phyloP scores from a whole-genome alignment of 1,284 basidiomycete species.

The Marasmius fiardii region DNA sequence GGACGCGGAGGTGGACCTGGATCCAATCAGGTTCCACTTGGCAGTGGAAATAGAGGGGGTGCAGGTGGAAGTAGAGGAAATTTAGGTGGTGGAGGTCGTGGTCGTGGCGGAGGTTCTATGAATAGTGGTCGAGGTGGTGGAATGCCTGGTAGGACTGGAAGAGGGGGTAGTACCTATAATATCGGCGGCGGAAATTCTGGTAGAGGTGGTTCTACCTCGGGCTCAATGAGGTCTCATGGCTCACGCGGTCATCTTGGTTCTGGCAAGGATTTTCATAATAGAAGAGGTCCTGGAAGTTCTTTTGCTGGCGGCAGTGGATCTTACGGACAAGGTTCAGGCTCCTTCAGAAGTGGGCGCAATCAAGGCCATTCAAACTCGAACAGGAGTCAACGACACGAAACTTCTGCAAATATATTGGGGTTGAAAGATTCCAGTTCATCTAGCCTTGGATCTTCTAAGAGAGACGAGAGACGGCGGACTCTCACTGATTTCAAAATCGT shows the following conservation, averaged over 20 bases:
- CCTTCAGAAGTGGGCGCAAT: slow-evolving; percentile 38
- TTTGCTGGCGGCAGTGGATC: slow-evolving; percentile 43
- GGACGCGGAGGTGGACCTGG: slow-evolving; percentile 42
- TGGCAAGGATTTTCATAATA: slow-evolving; percentile 54
- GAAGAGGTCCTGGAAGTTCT: slow-evolving; percentile 58
- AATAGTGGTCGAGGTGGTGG: slow-evolving; percentile 21
- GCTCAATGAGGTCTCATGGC: slow-evolving; percentile 27
- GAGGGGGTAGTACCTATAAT: not conserved
- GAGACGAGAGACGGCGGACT: slow-evolving; percentile 79
- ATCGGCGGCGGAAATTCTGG: slow-evolving; percentile 13
- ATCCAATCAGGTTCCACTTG: slow-evolving; percentile 34
- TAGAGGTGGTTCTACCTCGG: slow-evolving; percentile 20
- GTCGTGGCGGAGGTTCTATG: slow-evolving; percentile 29
- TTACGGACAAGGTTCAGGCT: slow-evolving; percentile 34
- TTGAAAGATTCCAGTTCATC: slow-evolving; percentile 40
- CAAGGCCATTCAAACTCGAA: slow-evolving; percentile 41
- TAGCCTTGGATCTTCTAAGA: slow-evolving; percentile 48
- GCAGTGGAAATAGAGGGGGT: slow-evolving; percentile 25
- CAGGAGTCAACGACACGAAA: slow-evolving; percentile 54
- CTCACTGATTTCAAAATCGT: slow-evolving; percentile 96
- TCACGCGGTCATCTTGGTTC: slow-evolving; percentile 57
- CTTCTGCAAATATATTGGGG: slow-evolving; percentile 31
- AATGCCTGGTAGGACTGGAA: slow-evolving; percentile 6
- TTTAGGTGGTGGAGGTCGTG: slow-evolving; percentile 30
- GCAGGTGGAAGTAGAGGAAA: slow-evolving; percentile 22